Base-by-base conservation (phyloP, 371 early-diverging fungal genomes). In the Syncephalis fuscata region DNA sequence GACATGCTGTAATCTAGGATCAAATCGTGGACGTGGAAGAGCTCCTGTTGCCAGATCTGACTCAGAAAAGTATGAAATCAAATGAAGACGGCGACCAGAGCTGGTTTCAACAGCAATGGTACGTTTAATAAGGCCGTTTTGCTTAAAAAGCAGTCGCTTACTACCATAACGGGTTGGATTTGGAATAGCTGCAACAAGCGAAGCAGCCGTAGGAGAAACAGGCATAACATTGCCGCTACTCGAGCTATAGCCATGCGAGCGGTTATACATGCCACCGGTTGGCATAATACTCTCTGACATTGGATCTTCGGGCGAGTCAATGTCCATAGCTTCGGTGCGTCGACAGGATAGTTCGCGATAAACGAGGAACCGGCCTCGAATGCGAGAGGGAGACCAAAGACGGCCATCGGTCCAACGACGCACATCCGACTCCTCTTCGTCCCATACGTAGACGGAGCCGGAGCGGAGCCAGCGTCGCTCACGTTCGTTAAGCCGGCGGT, bases 321-420 rank as follows among this genome's bases (percentile, higher is more conserved):
- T n/a, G 41, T 19, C 41, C 21, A 19, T 41, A 15, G 19, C 41
- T 8, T 16, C 16, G 16, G 16, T 41, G n/a, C 41, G 41, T 5
- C 21, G 16, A 21, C 21, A 19, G 3, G 16, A 16, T 4, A 80
- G 55, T 53, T 85, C 82, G 40, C 80, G 78, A 57, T 85, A 84
- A 44, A 81, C 73, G 39, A 84, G 55, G 53, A 84, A 85, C 59
- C 78, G 77, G 32, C 84, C 85, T 23, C 77, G 68, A 1, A 83
- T 78, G 23, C 90, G 74, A 24, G 83, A 83, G 5, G 88, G 85
- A 19, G 83, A 80, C 90, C 88, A 87, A 17, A 75, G 71, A 20
- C 75, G 66, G 14, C 88, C 87, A 59, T 88, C 90, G 1, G 90
- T 90, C 90, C 90, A 90, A 37, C 90, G 66, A 50, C 82, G 81